Evolutionary conservation across 1,284 basidiomycete species (phyloP).

Genomic region (Grifola frondosa): DNA sequence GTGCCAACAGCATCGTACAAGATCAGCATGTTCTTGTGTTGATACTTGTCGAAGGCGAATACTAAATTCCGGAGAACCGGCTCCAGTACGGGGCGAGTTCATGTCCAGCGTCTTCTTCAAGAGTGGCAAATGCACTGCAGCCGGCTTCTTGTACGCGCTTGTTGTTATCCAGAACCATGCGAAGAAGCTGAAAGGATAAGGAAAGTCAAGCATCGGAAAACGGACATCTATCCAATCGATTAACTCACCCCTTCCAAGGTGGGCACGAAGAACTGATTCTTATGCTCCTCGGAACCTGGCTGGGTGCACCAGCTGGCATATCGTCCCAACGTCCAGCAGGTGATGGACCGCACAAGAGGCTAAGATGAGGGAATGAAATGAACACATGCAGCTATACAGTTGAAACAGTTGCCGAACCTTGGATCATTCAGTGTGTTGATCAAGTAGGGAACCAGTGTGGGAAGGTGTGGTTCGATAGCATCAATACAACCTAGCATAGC

Average conservation of each 20-base stretch:
- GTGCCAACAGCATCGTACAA: slow-evolving; percentile 98
- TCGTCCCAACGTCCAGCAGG: slow-evolving; percentile 98
- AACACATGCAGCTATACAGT: not conserved
- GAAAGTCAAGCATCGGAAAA: slow-evolving; percentile 7
- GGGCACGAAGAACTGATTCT: slow-evolving; percentile 89
- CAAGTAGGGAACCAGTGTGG: slow-evolving; percentile 90
- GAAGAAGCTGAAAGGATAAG: slow-evolving; percentile 65
- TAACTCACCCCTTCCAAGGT: slow-evolving; percentile 94
- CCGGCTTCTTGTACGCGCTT: slow-evolving; percentile 99
- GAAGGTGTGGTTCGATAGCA: slow-evolving; percentile 91
- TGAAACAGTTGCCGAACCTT: slow-evolving; percentile 56
- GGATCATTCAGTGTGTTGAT: slow-evolving; percentile 86
- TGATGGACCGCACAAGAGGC: slow-evolving; percentile 97
- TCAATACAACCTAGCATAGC: slow-evolving; percentile 85
- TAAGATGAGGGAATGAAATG: slow-evolving; percentile 32
- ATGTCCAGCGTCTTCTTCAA: slow-evolving; percentile 95
- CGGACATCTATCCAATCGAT: slow-evolving; percentile 7
- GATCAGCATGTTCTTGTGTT: slow-evolving; percentile 99
- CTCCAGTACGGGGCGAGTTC: slow-evolving; percentile 92
- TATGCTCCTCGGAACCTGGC: slow-evolving; percentile 81
- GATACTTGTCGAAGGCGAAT: slow-evolving; percentile 96
- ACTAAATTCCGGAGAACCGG: slow-evolving; percentile 95
- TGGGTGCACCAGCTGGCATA: slow-evolving; percentile 97
- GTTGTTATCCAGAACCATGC: slow-evolving; percentile 98
- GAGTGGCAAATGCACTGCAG: slow-evolving; percentile 96